These are phyloP conservation scores for Eucalyptus cloeziana DNA, from an alignment of 345 rosid genomes.

Conservation along the genomic window DNA sequence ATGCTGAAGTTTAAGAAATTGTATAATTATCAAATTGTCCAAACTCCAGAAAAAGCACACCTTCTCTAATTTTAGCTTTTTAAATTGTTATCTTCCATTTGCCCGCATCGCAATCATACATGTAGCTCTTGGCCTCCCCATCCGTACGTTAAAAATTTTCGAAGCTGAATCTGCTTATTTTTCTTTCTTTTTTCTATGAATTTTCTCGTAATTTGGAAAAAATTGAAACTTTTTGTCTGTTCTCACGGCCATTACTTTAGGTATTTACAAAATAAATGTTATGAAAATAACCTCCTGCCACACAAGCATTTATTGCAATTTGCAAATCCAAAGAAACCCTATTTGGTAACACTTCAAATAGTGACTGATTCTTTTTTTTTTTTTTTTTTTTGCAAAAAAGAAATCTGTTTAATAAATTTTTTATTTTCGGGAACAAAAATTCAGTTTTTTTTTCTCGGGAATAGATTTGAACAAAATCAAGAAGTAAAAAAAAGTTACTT, in stretches of 20 bases:
- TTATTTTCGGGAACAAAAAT: accelerated
- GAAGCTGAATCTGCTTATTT: neutral
- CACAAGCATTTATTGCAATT: neutral
- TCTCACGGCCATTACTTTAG: neutral
- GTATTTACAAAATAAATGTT: neutral
- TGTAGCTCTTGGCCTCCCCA: neutral
- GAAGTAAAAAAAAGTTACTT: no score
- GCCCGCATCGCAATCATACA: neutral
- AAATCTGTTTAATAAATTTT: no score
- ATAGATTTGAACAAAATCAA: no score
- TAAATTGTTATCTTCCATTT: neutral
- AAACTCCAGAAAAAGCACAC: neutral
- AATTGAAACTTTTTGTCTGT: neutral
- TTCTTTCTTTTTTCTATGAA: no score
- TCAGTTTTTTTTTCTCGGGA: accelerated
- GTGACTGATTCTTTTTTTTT: no score
- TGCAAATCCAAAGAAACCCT: neutral
- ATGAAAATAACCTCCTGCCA: neutral
- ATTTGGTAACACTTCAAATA: no score
- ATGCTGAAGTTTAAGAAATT: neutral
- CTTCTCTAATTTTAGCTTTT: neutral
- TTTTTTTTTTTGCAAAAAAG: no score
- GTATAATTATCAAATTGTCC: neutral
- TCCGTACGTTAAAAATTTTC: neutral
- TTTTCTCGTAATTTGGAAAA: neutral